Evolutionary conservation across 2,329 filamentous ascomycete species (phyloP).

Genomic region (Arthrobotrys sphaeroides): DNA sequence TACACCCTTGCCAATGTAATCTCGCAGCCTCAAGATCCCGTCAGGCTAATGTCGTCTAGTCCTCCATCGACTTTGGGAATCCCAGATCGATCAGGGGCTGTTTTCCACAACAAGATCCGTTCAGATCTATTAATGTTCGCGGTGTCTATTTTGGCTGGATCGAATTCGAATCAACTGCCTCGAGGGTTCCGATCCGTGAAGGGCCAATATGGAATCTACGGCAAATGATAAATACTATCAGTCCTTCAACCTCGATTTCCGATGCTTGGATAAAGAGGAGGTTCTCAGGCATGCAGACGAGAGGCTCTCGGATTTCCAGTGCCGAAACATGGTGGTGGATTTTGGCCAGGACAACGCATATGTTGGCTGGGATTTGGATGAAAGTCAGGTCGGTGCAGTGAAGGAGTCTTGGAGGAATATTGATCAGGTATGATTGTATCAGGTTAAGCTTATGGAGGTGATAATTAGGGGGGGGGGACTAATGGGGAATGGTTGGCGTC

Average conservation of each 20-base stretch:
- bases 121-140: too few relatives aligned
- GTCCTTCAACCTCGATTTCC: conserved; percentile 32
- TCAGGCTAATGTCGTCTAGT: not conserved
- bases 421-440: conserved; percentile 11
- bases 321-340: conserved; percentile 47
- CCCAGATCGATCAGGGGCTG: too few relatives aligned
- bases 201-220: not conserved
- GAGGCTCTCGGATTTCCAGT: conserved; percentile 35
- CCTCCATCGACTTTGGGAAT: too few relatives aligned
- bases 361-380: conserved; percentile 38
- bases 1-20: not conserved
- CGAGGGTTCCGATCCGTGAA: not conserved
- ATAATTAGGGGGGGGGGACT: not conserved
- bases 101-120: too few relatives aligned
- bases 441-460: not conserved
- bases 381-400: conserved; percentile 5
- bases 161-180: not conserved
- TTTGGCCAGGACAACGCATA: conserved; percentile 40
- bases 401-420: conserved; percentile 36
- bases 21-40: not conserved
- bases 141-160: not conserved
- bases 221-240: conserved; percentile 26
- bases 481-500: not conserved
- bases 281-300: conserved; percentile 30
- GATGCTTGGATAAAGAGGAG: conserved; percentile 28